A percentile compares a stretch with the other conserved stretches of the same genome.
These are phyloP conservation scores for Limnanthes douglasii DNA, from an alignment of 345 rosid species.

Conservation along the genomic window DNA sequence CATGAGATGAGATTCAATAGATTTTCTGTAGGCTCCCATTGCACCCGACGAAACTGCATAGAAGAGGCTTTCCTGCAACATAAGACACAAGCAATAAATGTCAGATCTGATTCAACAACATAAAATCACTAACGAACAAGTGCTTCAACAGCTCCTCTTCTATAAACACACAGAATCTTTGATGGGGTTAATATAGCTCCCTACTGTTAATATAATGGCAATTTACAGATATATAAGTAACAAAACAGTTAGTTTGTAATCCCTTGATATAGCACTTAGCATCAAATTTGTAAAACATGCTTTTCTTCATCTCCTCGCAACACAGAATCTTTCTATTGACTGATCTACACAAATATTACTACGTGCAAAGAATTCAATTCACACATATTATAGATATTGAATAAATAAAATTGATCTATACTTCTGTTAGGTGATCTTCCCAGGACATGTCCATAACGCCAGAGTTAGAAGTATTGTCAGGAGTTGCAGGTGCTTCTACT, in stretches of 20 bases:
- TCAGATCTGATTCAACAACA: too few relatives aligned
- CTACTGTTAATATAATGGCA: too few relatives aligned
- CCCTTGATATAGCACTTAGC: too few relatives aligned
- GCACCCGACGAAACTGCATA: slow-evolving; percentile 83
- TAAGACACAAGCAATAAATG: slow-evolving; percentile 12
- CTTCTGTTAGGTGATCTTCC: slow-evolving; percentile 77
- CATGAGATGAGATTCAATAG: slow-evolving; percentile 59
- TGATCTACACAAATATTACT: slow-evolving; percentile 1
- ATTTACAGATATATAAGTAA: too few relatives aligned
- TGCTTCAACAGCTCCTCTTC: too few relatives aligned
- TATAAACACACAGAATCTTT: too few relatives aligned
- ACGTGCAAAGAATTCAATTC: too few relatives aligned
- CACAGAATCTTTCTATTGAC: background rate
- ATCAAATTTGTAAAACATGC: too few relatives aligned
- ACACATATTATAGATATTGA: too few relatives aligned
- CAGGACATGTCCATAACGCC: slow-evolving; percentile 43
- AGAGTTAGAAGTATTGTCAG: slow-evolving; percentile 34
- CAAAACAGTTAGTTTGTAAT: too few relatives aligned
- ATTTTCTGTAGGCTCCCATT: slow-evolving; percentile 56
- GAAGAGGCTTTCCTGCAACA: slow-evolving; percentile 82
- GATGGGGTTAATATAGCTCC: too few relatives aligned
- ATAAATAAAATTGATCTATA: slow-evolving; percentile 17
- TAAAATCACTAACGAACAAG: too few relatives aligned
- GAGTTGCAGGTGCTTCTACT: slow-evolving; percentile 48
- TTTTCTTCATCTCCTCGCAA: background rate